Percentiles rank a stretch among this genome's conserved stretches.
phyloP scores from a whole-genome alignment of 371 early-diverging fungal species.

The Mucor sp. region DNA sequence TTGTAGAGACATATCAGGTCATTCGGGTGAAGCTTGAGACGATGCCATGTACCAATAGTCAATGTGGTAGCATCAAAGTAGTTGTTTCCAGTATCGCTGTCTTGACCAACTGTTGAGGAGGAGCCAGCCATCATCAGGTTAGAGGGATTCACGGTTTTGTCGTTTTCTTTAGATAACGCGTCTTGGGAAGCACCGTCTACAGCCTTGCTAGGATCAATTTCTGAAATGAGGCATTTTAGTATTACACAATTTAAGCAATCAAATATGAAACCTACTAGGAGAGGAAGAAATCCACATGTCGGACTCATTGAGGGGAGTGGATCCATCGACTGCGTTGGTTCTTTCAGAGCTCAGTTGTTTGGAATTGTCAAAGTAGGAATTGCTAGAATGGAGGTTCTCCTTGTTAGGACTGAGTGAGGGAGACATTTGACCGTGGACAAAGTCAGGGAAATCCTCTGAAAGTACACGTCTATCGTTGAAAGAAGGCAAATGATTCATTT shows the following conservation, averaged over 20 bases:
- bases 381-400: neutral
- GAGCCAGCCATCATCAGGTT: conserved; percentile 9
- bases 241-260: neutral
- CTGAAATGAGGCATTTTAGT: neutral
- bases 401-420: conserved; percentile 28
- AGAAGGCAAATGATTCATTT: neutral
- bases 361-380: conserved; percentile 25
- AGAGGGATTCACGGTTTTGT: conserved; percentile 23
- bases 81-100: neutral
- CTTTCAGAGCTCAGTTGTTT: neutral
- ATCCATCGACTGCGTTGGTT: neutral
- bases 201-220: neutral
- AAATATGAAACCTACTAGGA: neutral
- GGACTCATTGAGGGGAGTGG: neutral
- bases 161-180: neutral
- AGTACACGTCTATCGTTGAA: neutral
- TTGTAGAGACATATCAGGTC: conserved; percentile 68
- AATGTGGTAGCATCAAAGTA: conserved; percentile 63
- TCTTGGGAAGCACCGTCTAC: neutral
- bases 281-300: neutral
- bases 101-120: neutral
- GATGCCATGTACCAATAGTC: conserved; percentile 79
- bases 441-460: conserved; percentile 29
- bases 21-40: conserved; percentile 56
- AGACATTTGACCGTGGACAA: conserved; percentile 28